Conservation (phyloP, 208 protist genomes). For the Leishmania gerbilli region DNA sequence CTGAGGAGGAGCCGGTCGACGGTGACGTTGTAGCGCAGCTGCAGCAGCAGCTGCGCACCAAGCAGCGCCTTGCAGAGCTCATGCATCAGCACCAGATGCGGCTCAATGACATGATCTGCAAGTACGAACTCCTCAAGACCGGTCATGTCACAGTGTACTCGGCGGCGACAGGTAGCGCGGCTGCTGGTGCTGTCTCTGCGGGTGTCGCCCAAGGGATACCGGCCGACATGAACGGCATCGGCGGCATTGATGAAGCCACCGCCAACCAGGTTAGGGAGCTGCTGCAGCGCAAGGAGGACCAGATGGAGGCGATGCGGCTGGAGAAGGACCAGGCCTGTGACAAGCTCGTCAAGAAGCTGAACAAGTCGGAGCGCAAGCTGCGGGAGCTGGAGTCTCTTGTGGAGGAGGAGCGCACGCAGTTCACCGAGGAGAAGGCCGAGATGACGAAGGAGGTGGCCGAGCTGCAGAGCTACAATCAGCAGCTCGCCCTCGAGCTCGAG, state of each 20-base stretch:
- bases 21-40: conserved; percentile 76
- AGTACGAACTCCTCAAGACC: conserved; percentile 90
- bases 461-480: conserved; percentile 79
- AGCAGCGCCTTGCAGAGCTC: conserved; percentile 85
- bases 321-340: conserved; percentile 86
- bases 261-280: conserved; percentile 74
- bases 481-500: conserved; percentile 83
- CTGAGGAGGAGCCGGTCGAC: conserved; percentile 68
- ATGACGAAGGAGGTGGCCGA: conserved; percentile 65
- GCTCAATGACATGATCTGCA: conserved; percentile 83
- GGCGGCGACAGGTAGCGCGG: neutral
- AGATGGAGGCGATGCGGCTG: conserved; percentile 67
- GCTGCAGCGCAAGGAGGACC: conserved; percentile 86
- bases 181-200: neutral
- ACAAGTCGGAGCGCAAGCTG: conserved; percentile 83
- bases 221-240: conserved; percentile 11
- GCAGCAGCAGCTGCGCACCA: conserved; percentile 88
- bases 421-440: conserved; percentile 74
- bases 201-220: neutral
- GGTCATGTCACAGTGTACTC: conserved; percentile 65
- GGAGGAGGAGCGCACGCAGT: conserved; percentile 80
- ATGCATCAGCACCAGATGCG: conserved; percentile 84
- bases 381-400: conserved; percentile 76
- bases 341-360: conserved; percentile 91
- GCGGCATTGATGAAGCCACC: conserved; percentile 56